Percentiles rank a stretch among this genome's conserved stretches.
phyloP scores from a whole-genome alignment of 78 protist species.

The Parvularia atlantis region DNA sequence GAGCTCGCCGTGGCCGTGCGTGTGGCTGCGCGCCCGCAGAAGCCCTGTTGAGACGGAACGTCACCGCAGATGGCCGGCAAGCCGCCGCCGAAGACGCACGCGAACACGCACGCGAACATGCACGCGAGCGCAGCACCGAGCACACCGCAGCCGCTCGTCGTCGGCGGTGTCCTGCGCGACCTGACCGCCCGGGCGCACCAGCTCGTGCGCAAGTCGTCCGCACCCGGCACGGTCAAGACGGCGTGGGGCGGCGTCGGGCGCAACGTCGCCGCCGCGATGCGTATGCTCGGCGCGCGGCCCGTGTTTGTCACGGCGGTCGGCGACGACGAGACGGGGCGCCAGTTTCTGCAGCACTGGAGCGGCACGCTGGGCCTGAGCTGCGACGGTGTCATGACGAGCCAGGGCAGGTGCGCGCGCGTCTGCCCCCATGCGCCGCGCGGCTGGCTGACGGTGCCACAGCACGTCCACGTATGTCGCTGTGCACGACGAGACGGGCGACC shows the following conservation, averaged over 20 bases:
- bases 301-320: not conserved
- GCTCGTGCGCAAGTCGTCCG: conserved; percentile 12
- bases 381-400: too few species aligned
- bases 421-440: too few species aligned
- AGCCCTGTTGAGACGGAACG: not conserved
- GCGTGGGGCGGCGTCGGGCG: conserved; percentile 54
- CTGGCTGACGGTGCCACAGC: too few species aligned
- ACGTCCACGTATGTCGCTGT: too few species aligned
- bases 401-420: too few species aligned
- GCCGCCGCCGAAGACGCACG: not conserved
- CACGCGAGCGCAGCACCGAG: not conserved
- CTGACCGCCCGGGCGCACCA: conserved; percentile 17
- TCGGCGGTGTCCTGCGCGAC: conserved; percentile 39
- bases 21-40: not conserved
- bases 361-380: too few species aligned
- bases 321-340: not conserved
- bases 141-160: not conserved
- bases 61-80: not conserved
- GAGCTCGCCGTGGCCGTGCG: conserved; percentile 51
- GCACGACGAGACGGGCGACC: too few species aligned
- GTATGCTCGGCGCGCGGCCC: too few species aligned
- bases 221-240: conserved; percentile 16
- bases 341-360: too few species aligned
- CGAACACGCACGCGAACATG: not conserved
- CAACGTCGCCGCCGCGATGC: conserved; percentile 32